These are phyloP conservation scores for Rhodotorula graminis DNA, from an alignment of 768 basidiomycete species.

Conservation along the genomic window DNA sequence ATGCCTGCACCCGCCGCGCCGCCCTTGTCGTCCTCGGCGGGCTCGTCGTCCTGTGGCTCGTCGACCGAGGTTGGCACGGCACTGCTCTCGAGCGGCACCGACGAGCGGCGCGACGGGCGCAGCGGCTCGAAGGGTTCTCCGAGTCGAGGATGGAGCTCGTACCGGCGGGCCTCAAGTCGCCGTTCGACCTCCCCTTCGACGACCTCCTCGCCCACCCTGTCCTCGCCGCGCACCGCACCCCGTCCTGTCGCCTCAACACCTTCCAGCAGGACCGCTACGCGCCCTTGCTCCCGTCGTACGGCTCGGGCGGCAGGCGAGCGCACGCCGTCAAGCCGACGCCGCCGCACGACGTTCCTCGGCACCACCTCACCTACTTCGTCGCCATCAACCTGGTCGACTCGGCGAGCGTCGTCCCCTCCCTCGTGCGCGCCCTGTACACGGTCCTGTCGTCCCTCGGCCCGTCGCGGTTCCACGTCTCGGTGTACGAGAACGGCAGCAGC, in stretches of 20 bases:
- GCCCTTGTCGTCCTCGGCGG: background rate
- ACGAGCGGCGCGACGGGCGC: background rate
- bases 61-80: background rate
- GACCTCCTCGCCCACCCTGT: conserved; percentile 17
- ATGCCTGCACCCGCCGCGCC: background rate
- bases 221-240: background rate
- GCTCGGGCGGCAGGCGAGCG: background rate
- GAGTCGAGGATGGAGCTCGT: background rate
- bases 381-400: conserved; percentile 20
- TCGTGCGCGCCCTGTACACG: conserved; percentile 10
- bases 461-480: conserved; percentile 19
- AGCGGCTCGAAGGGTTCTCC: conserved; percentile 8
- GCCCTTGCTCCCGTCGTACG: conserved; percentile 8
- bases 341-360: background rate
- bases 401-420: background rate
- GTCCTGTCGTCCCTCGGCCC: conserved; percentile 14
- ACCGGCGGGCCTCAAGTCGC: background rate
- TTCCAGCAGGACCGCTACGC: conserved; percentile 16
- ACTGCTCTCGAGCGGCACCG: background rate
- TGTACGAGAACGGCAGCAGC: conserved; percentile 18
- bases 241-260: conserved; percentile 9
- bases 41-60: background rate
- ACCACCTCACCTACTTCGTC: conserved; percentile 16
- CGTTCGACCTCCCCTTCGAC: background rate
- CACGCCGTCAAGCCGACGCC: background rate